Evolutionary conservation across 2,329 filamentous ascomycete species (phyloP).

Genomic region (Monilinia vaccinii-corymbosi): DNA sequence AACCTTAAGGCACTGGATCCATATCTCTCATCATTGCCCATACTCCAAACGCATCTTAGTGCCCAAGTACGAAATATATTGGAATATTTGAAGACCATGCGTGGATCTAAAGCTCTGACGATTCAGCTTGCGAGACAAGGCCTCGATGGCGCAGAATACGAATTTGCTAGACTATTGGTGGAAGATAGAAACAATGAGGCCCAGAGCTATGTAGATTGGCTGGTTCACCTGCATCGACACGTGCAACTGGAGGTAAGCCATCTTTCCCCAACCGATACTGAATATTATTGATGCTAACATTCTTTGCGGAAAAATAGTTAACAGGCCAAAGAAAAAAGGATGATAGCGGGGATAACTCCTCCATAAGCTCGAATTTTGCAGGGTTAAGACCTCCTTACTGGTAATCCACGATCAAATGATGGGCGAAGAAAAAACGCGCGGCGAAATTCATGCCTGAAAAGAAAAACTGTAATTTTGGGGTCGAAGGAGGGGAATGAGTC

Average conservation of each 20-base stretch:
- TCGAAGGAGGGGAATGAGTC: neutral
- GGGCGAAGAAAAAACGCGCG: neutral
- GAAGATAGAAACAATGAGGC: constrained; percentile 98
- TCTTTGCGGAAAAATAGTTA: constrained; percentile 36
- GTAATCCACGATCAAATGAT: constrained; percentile 30
- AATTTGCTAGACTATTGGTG: constrained; percentile 83
- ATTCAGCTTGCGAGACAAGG: constrained; percentile 89
- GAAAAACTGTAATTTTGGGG: neutral
- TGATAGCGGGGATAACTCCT: constrained; percentile 39
- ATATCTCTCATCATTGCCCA: constrained; percentile 68
- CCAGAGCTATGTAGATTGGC: constrained; percentile 96
- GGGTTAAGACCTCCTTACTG: constrained; percentile 52
- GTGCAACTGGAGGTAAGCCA: constrained; percentile 75
- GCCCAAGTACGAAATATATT: constrained; percentile 91
- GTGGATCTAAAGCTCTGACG: constrained; percentile 79
- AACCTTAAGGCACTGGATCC: constrained; percentile 71
- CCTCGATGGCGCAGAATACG: constrained; percentile 89
- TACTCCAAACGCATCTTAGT: constrained; percentile 86
- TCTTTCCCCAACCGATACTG: neutral
- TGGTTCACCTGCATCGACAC: constrained; percentile 87
- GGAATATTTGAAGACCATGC: constrained; percentile 70
- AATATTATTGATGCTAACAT: constrained; percentile 2
- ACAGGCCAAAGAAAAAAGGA: constrained; percentile 65
- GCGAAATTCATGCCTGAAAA: neutral
- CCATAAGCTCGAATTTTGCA: constrained; percentile 45